Evolutionary conservation across 306 rosid genomes (phyloP).

Genomic region (Malus fusca): DNA sequence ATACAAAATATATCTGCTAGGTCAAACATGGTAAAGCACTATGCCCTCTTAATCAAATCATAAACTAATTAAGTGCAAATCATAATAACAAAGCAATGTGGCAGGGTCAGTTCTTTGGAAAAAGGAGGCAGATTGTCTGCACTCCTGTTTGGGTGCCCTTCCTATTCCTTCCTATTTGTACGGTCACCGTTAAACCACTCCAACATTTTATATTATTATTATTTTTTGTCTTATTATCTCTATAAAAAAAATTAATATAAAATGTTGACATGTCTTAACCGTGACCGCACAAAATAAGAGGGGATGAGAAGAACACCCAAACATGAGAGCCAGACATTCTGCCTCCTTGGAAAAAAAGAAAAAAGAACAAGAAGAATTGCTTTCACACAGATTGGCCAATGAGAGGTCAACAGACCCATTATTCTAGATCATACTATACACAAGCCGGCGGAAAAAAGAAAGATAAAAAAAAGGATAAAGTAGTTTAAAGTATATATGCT

Average conservation of each 20-base stretch:
- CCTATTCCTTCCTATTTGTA: no score
- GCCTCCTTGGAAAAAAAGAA: slow-evolving; percentile 1
- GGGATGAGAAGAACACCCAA: accelerated
- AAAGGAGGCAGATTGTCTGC: background rate
- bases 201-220: no score
- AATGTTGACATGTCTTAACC: no score
- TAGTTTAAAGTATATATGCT: slow-evolving; percentile 72
- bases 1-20: slow-evolving; percentile 5
- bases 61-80: slow-evolving; percentile 18
- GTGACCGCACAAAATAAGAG: no score
- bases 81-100: slow-evolving; percentile 24
- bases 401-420: slow-evolving; percentile 23
- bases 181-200: accelerated
- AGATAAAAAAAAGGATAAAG: slow-evolving; percentile 54
- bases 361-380: slow-evolving; percentile 14
- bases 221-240: no score
- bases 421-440: background rate
- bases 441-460: slow-evolving; percentile 23
- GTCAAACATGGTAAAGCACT: slow-evolving; percentile 1
- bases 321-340: no score
- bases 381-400: slow-evolving; percentile 27
- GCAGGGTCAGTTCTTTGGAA: slow-evolving; percentile 27
- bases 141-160: no score
- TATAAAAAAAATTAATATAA: no score
- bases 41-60: background rate